Evolutionary conservation across 2,329 filamentous ascomycete species (phyloP), one percentile per base, ranked within the genome.

Genomic region (Aureobasidium mangrovei): DNA sequence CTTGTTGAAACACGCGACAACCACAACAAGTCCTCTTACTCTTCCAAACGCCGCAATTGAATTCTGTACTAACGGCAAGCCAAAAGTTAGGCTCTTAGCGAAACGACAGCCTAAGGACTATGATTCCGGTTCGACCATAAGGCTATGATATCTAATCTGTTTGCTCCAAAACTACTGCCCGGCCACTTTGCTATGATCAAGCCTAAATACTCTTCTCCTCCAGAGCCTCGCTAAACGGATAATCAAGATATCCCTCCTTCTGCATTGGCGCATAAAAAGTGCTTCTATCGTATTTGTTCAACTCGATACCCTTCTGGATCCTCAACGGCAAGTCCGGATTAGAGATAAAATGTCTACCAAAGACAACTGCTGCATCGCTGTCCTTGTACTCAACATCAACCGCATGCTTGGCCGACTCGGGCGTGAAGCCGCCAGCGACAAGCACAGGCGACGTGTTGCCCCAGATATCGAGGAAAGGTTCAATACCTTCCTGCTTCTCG

Each of bases 321-420:
- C 74, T 65, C 58, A 68, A 75, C 3, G 71, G 68, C 24, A 79
- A 61, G 60, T 78, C 75, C 3, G 75, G 75, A 5, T 70, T 78
- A 31, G 69, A 68, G 57, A 77, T 75, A 54, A 75, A 78, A 47
- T 70, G 71, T n/a, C 75, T 60, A 4, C 76, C 76, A 60, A 77
- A 77, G 1, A 71, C 73, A n/a, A 76, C 67, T n/a, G 65, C 65
- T 9, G 77, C 59, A 47, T 76, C 70, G 26, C 68, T 66, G 4
- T 71, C 67, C 28, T 64, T 66, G 55, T 75, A 70, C 52, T 76
- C 66, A 43, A 72, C 65, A 49, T 67, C 67, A 0, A 73, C 63
- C 1, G 67, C 56, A 36, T 54, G 54, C 53, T 60, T 64, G 3
- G 71, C 71, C 10, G 67, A 69, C 6, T 69, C 67, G 0, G 71